A percentile compares a stretch with the other conserved stretches of the same genome.
phyloP scores from a whole-genome alignment of 139 green algal genomes.

The Coccomyxa sp. region DNA sequence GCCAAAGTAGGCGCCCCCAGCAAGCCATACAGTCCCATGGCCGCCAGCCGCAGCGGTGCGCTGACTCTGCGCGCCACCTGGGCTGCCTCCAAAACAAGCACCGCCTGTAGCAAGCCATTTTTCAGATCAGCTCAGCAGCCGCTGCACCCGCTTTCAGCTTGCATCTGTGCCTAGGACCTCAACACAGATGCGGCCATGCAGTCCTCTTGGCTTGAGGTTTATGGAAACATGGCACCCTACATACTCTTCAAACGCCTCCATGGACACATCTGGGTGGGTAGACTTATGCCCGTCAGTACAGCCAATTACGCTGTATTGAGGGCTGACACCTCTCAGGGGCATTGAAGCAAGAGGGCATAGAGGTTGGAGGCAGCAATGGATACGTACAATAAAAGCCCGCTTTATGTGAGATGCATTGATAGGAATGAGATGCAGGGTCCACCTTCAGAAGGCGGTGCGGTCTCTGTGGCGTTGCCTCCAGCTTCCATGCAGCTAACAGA shows the following conservation, averaged over 20 bases:
- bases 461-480: neutral
- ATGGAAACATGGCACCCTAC: too few relatives aligned
- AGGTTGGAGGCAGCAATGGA: too few relatives aligned
- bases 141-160: neutral
- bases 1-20: conserved; percentile 41
- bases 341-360: too few relatives aligned
- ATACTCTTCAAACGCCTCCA: too few relatives aligned
- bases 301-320: too few relatives aligned
- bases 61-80: conserved; percentile 40
- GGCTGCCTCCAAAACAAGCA: conserved; percentile 36
- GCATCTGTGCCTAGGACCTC: too few relatives aligned
- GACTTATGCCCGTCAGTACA: too few relatives aligned
- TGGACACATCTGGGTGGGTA: too few relatives aligned
- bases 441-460: neutral
- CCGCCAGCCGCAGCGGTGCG: conserved; percentile 47
- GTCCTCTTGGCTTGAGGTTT: too few relatives aligned
- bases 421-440: neutral
- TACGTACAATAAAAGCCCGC: neutral
- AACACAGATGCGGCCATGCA: too few relatives aligned
- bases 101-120: conserved; percentile 9
- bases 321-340: too few relatives aligned
- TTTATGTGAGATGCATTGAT: neutral
- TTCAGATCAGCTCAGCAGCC: neutral
- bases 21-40: conserved; percentile 46
- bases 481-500: conserved; percentile 30